A percentile compares a stretch with the other conserved stretches of the same genome.
phyloP scores from a whole-genome alignment of 345 rosid genomes.

The Arabis alpina region DNA sequence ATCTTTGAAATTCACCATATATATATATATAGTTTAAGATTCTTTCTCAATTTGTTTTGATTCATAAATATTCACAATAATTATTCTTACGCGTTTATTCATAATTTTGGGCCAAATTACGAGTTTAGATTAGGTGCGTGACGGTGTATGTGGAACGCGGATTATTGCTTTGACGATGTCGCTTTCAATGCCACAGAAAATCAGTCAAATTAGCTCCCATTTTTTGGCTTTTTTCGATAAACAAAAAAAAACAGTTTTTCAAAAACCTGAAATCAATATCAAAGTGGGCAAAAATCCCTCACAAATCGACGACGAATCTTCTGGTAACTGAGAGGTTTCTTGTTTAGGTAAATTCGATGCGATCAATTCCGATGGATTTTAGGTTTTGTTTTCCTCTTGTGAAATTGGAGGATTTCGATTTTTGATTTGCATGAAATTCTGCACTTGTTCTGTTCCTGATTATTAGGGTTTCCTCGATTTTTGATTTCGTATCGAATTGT shows the following conservation, averaged over 20 bases:
- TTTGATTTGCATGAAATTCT: not conserved
- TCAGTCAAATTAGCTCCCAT: slow-evolving; percentile 36
- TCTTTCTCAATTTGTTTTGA: too few species aligned
- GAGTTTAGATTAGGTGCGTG: slow-evolving; percentile 19
- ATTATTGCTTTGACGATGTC: slow-evolving; percentile 31
- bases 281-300: slow-evolving; percentile 25
- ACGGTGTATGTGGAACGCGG: slow-evolving; percentile 35
- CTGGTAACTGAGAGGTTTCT: slow-evolving; percentile 22
- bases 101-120: too few species aligned
- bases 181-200: slow-evolving; percentile 43
- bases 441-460: slow-evolving; percentile 1
- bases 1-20: too few species aligned
- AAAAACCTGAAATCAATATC: slow-evolving; percentile 32
- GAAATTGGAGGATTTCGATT: slow-evolving; percentile 17
- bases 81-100: too few species aligned
- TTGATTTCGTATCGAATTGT: not conserved
- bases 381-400: not conserved
- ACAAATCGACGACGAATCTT: slow-evolving; percentile 37
- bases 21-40: too few species aligned
- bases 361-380: slow-evolving; percentile 15
- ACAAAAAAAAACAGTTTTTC: slow-evolving; percentile 10
- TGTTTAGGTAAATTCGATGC: slow-evolving; percentile 19
- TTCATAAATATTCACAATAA: too few species aligned
- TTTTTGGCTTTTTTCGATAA: not conserved
- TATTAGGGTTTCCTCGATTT: slow-evolving; percentile 16